A percentile compares a stretch with the other conserved stretches of the same genome.
phyloP scores from a whole-genome alignment of 1,284 basidiomycete species.

The Malassezia cuniculi region DNA sequence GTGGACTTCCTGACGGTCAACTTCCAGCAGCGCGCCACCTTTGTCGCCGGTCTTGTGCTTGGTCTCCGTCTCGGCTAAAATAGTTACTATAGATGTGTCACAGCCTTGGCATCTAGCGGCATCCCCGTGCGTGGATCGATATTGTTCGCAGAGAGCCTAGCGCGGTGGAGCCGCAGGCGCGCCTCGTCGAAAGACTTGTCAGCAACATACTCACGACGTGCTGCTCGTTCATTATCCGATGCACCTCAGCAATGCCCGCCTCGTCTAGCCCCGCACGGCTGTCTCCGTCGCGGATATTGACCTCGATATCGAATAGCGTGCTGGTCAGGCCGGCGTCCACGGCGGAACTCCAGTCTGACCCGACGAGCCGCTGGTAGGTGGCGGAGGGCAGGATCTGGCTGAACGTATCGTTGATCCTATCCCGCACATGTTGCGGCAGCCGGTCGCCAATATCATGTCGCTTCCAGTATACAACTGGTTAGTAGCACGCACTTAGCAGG shows the following conservation, averaged over 20 bases:
- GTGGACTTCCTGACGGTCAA: constrained; percentile 79
- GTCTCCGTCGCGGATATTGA: constrained; percentile 29
- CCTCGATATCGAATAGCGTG: constrained; percentile 33
- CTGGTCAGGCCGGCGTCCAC: constrained; percentile 21
- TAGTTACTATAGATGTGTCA: constrained; percentile 24
- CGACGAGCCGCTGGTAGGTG: not conserved
- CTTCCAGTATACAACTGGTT: constrained; percentile 9
- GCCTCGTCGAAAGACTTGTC: constrained; percentile 35
- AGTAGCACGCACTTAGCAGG: constrained; percentile 6
- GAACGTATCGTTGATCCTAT: not conserved
- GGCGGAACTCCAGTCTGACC: constrained; percentile 23
- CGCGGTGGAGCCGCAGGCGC: constrained; percentile 30
- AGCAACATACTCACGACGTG: constrained; percentile 17
- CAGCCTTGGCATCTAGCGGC: constrained; percentile 35
- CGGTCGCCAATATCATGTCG: not conserved
- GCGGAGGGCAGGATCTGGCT: no score
- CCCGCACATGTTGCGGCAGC: not conserved
- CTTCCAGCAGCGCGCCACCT: constrained; percentile 61
- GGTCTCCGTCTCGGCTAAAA: constrained; percentile 49
- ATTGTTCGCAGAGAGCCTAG: constrained; percentile 24
- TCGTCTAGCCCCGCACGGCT: constrained; percentile 28
- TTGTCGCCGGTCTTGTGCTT: constrained; percentile 49
- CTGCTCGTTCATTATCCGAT: constrained; percentile 27
- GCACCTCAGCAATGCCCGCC: constrained; percentile 26
- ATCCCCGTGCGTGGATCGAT: constrained; percentile 39